Evolutionary conservation across 1,284 basidiomycete species (phyloP).

Genomic region (Puccinia novopanici): DNA sequence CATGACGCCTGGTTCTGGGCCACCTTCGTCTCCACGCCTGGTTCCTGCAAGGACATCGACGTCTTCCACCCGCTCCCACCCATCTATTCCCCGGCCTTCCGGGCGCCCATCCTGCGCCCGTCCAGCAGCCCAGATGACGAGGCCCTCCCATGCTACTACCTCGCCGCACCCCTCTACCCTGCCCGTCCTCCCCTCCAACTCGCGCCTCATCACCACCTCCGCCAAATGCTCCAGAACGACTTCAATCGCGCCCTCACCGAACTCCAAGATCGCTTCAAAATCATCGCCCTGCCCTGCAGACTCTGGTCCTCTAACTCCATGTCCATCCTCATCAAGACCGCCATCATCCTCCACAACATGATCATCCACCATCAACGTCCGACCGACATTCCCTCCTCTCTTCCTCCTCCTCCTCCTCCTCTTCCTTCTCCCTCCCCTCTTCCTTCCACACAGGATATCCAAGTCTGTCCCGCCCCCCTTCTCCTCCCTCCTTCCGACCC

Average conservation of each 20-base stretch:
- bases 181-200: background rate
- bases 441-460: slow-evolving; percentile 8
- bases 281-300: slow-evolving; percentile 9
- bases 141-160: background rate
- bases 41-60: slow-evolving; percentile 9
- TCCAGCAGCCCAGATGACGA: background rate
- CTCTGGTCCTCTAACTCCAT: slow-evolving; percentile 38
- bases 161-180: slow-evolving; percentile 7
- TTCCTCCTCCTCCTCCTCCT: background rate
- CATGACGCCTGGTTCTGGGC: slow-evolving; percentile 25
- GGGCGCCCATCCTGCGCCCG: background rate
- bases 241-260: background rate
- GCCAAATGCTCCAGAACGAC: background rate
- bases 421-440: background rate
- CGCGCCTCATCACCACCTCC: background rate
- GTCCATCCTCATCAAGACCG: slow-evolving; percentile 8
- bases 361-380: slow-evolving; percentile 12
- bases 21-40: slow-evolving; percentile 15
- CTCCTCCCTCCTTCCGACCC: background rate
- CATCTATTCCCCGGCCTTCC: slow-evolving; percentile 4
- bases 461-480: background rate
- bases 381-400: too few relatives aligned
- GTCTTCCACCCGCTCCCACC: background rate
- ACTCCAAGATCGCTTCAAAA: background rate
- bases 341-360: slow-evolving; percentile 37